Base-by-base conservation (phyloP, 208 protist species). In the Trypanosoma rangeli region DNA sequence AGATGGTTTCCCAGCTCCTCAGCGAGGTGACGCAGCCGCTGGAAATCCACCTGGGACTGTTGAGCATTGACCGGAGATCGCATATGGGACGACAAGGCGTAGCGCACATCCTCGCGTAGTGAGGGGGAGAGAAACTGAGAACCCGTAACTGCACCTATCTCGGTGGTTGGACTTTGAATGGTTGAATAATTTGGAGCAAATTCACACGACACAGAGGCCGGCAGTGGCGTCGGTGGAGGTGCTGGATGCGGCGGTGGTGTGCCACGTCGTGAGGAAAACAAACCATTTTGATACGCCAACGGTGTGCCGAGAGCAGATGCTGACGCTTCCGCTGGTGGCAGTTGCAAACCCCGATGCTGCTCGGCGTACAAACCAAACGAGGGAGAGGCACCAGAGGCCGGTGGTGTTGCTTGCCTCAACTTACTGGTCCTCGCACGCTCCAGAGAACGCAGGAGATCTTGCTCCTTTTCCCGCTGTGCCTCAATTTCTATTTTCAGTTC, bases 1-100 rank as follows among this genome's bases (percentile, higher is more conserved):
- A 82, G 65, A 59, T 84, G 78, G 1, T 70, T 56, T 10, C 58
- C 70, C 48, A 87, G 83, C 31, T 76, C 70, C 24, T 62, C 55
- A 0, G 78, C 78, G 13, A 84, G 61, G 0, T 31, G n/a, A 1
- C 69, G 78, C 55, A 84, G 73, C 53, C 69, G 61, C 64, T 54
- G 48, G 10, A 66, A 28, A 50, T 71, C 72, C 35, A 42, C 20
- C 49, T 48, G 44, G 9, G 12, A 29, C 12, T 16, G 29, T 33
- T 42, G 44, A 18, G 28, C 29, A 54, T 16, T 29, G 2, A 48
- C 8, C 18, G 50, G 28, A 29, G 48, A 58, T 26, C 24, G 3
- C 13, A 26, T 29, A 10, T 39, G n/a, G 18, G 65, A 39, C 2
- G 65, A 53, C 26, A 70, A 50, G 4, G 65, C 65, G 0, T 26